Conservation (phyloP, 2,329 filamentous ascomycete genomes). For the Dothideomycetidae sp. region DNA sequence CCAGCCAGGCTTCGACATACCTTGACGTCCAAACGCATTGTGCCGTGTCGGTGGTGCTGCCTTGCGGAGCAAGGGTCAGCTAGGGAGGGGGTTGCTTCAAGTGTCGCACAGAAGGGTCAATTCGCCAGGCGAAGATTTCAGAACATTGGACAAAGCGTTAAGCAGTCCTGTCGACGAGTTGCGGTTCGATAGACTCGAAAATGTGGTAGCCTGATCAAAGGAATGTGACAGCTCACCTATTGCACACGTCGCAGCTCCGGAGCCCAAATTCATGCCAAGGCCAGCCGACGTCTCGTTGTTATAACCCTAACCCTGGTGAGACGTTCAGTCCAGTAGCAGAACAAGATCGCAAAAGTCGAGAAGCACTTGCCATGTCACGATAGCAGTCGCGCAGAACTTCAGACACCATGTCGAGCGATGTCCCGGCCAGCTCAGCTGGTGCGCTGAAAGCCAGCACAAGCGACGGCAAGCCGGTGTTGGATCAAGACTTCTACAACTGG, state of each 20-base stretch:
- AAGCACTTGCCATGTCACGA: not conserved
- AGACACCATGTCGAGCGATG: not conserved
- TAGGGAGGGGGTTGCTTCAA: slow-evolving; percentile 6
- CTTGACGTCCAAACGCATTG: slow-evolving; percentile 48
- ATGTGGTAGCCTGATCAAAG: not conserved
- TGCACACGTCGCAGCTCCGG: not conserved
- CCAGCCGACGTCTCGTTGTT: not conserved
- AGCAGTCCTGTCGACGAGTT: not conserved
- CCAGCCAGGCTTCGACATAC: slow-evolving; percentile 21
- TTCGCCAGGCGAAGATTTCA: not conserved
- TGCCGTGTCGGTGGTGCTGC: slow-evolving; percentile 15
- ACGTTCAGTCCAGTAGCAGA: not conserved
- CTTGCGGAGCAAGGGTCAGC: slow-evolving; percentile 18
- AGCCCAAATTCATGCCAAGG: not conserved
- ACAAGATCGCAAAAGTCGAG: not conserved
- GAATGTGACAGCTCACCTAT: not conserved
- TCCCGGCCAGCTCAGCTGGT: not conserved
- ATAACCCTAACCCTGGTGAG: not conserved
- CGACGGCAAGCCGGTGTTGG: slow-evolving; percentile 10
- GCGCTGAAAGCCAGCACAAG: slow-evolving; percentile 6
- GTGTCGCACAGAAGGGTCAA: slow-evolving; percentile 5
- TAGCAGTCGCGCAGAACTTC: not conserved
- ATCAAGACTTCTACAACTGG: slow-evolving; percentile 43
- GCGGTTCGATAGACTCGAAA: not conserved
- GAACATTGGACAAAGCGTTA: not conserved